phyloP scores from a whole-genome alignment of 345 rosid species.

The Eucalyptus regnans region DNA sequence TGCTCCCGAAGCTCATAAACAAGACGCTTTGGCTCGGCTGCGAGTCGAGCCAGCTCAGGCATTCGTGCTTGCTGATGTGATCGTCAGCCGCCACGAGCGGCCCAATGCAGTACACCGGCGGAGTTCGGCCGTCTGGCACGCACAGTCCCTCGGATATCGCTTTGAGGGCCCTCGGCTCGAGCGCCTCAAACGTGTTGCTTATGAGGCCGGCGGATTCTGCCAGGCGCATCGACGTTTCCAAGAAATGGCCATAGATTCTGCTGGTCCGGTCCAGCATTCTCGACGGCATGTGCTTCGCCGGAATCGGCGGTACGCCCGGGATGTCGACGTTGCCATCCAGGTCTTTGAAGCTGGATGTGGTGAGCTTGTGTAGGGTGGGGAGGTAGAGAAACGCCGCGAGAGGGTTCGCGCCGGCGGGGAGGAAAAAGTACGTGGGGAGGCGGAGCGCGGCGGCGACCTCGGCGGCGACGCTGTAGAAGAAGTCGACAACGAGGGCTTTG shows the following conservation, averaged over 20 bases:
- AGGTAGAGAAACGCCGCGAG: background rate
- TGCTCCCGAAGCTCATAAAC: slow-evolving; percentile 20
- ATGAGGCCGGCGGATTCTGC: slow-evolving; percentile 1
- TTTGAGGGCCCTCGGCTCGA: slow-evolving; percentile 1
- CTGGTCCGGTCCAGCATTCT: slow-evolving; percentile 1
- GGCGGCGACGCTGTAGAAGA: slow-evolving; percentile 1
- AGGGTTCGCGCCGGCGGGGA: background rate
- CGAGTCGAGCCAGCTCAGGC: slow-evolving; percentile 10
- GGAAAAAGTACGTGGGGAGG: slow-evolving; percentile 8
- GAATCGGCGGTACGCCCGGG: slow-evolving; percentile 18
- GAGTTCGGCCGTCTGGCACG: background rate
- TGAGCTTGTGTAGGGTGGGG: background rate
- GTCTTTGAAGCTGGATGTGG: slow-evolving; percentile 2
- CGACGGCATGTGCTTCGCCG: background rate
- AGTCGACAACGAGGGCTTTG: slow-evolving; percentile 7
- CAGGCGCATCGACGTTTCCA: background rate
- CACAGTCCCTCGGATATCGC: slow-evolving; percentile 13
- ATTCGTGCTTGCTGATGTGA: background rate
- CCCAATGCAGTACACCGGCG: slow-evolving; percentile 23
- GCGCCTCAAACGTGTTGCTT: slow-evolving; percentile 11
- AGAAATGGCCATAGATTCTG: background rate
- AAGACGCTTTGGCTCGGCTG: slow-evolving; percentile 17
- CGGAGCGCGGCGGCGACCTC: slow-evolving; percentile 1
- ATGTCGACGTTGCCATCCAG: background rate
- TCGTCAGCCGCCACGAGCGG: background rate